Percentiles rank a stretch among this genome's conserved stretches.
Evolutionary conservation across 306 rosid species (phyloP).

Genomic region (Myrica gale): DNA sequence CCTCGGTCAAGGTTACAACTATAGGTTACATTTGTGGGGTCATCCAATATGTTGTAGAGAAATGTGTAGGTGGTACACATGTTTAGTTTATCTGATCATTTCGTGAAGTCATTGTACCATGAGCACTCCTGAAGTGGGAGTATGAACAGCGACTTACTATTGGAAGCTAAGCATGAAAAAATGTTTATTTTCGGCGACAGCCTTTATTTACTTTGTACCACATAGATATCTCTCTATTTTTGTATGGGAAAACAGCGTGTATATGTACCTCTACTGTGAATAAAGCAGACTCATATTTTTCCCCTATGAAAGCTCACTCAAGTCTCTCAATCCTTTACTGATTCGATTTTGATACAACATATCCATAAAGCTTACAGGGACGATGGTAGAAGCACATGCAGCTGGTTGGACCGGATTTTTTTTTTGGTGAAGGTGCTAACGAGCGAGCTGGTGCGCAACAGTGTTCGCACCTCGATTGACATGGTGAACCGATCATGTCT

Average conservation of each 20-base stretch:
- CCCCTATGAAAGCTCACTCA: not conserved
- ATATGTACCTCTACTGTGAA: not conserved
- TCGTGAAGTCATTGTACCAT: conserved; percentile 44
- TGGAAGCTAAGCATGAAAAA: conserved; percentile 53
- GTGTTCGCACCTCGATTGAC: no score
- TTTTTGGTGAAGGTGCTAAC: no score
- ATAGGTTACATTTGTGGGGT: conserved; percentile 53
- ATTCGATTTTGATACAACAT: not conserved
- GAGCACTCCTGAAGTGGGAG: conserved; percentile 45
- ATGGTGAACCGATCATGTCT: no score
- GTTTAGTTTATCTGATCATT: conserved; percentile 36
- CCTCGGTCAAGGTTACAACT: conserved; percentile 35
- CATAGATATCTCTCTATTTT: not conserved
- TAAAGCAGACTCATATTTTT: not conserved
- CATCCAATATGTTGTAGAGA: conserved; percentile 50
- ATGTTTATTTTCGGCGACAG: conserved; percentile 38
- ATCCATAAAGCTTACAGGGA: not conserved
- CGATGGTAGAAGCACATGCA: no score
- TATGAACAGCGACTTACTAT: conserved; percentile 23
- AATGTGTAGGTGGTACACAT: conserved; percentile 39
- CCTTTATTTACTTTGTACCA: conserved; percentile 30
- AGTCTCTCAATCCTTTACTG: no score
- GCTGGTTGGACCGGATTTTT: no score
- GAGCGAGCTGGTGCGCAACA: no score
- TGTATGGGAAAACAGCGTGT: not conserved